Evolutionary conservation across 1,284 basidiomycete species (phyloP).

Genomic region (Leccinum fuscescens): DNA sequence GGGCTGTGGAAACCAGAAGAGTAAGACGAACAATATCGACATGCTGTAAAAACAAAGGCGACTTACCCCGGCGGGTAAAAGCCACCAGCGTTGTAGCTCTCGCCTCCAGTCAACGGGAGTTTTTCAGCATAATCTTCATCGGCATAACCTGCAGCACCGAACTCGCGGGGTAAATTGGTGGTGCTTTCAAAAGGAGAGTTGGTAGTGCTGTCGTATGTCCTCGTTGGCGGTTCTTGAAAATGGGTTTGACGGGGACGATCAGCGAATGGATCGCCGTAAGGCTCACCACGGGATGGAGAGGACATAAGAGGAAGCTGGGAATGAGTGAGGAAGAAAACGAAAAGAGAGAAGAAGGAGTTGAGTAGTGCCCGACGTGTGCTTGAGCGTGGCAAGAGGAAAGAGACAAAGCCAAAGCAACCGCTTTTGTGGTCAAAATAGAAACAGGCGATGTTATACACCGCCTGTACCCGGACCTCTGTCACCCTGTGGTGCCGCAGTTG

Average conservation of each 20-base stretch:
- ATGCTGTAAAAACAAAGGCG: background rate
- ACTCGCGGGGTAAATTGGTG: conserved; percentile 53
- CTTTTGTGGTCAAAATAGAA: conserved; percentile 32
- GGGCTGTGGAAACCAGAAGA: conserved; percentile 39
- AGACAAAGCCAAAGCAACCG: conserved; percentile 16
- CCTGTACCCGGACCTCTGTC: conserved; percentile 28
- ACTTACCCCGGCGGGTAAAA: conserved; percentile 73
- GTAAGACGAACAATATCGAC: background rate
- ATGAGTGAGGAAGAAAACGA: conserved; percentile 1
- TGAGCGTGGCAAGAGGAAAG: conserved; percentile 4
- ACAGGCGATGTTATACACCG: conserved; percentile 39
- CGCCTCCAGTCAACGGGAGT: conserved; percentile 60
- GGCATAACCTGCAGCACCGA: conserved; percentile 44
- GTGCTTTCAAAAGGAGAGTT: conserved; percentile 54
- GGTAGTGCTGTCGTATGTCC: conserved; percentile 41
- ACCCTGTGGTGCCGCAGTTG: conserved; percentile 20
- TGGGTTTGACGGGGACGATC: conserved; percentile 60
- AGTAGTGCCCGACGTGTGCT: conserved; percentile 7
- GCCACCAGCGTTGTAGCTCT: conserved; percentile 50
- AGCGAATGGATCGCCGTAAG: conserved; percentile 64
- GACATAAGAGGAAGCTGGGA: conserved; percentile 41
- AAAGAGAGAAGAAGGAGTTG: conserved; percentile 8
- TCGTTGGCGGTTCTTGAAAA: conserved; percentile 52
- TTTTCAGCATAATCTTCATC: conserved; percentile 74
- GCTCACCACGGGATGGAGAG: conserved; percentile 42